Percentiles rank a stretch among this genome's conserved stretches.
phyloP scores from a whole-genome alignment of 1,139 yeast genomes.

The Zygoascus sp. region DNA sequence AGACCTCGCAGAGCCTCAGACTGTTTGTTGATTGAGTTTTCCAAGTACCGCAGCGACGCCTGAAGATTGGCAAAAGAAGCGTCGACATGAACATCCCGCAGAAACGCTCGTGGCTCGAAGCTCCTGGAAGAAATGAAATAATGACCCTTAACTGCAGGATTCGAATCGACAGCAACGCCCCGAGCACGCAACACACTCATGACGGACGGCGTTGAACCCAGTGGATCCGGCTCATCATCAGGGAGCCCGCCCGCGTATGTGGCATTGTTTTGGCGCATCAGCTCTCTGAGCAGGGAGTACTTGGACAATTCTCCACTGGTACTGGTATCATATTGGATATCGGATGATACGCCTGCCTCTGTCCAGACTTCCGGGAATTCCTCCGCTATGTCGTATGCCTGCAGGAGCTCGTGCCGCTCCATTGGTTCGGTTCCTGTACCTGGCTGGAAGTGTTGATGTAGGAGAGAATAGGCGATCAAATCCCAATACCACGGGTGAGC shows the following conservation, averaged over 20 bases:
- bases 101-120: constrained; percentile 66
- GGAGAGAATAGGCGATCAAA: background rate
- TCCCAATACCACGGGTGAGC: background rate
- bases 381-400: constrained; percentile 28
- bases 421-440: constrained; percentile 8
- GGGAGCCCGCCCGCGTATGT: constrained; percentile 18
- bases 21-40: constrained; percentile 56
- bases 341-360: constrained; percentile 18
- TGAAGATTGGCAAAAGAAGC: constrained; percentile 63
- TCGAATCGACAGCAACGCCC: constrained; percentile 30
- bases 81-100: constrained; percentile 65
- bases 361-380: constrained; percentile 31
- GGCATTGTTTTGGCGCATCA: constrained; percentile 18
- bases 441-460: background rate
- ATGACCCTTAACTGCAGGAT: constrained; percentile 36
- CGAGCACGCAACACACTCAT: constrained; percentile 29
- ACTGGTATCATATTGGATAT: constrained; percentile 7
- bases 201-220: constrained; percentile 35
- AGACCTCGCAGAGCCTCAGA: constrained; percentile 61
- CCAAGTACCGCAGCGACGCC: constrained; percentile 54
- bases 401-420: constrained; percentile 15
- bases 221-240: constrained; percentile 38
- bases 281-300: constrained; percentile 28
- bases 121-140: constrained; percentile 67
- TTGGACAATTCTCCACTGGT: constrained; percentile 21